These are phyloP conservation scores for Podaxis sp. DNA, from an alignment of 768 basidiomycete genomes.

Conservation along the genomic window DNA sequence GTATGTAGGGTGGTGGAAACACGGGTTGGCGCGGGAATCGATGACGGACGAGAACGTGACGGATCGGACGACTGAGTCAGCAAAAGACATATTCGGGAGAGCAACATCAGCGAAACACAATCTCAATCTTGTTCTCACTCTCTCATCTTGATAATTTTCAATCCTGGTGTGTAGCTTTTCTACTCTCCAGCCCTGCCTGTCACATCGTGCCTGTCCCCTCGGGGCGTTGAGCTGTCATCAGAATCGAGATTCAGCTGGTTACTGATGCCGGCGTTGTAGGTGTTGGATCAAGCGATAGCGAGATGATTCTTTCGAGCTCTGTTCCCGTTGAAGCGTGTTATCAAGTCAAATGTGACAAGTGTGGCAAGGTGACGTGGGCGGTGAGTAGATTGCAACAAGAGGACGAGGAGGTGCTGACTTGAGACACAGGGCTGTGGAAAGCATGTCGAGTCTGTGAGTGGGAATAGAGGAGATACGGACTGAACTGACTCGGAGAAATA, in stretches of 20 bases:
- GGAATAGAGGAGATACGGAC: not conserved
- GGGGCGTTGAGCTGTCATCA: not conserved
- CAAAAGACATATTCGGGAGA: not conserved
- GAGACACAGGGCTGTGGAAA: constrained; percentile 63
- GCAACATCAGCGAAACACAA: not conserved
- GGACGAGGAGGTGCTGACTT: constrained; percentile 4
- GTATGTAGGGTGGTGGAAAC: too few species aligned
- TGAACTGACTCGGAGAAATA: constrained; percentile 24
- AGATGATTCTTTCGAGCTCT: constrained; percentile 9
- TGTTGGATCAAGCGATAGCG: not conserved
- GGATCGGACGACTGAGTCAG: not conserved
- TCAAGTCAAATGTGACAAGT: constrained; percentile 55
- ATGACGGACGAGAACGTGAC: not conserved
- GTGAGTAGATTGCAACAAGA: constrained; percentile 37
- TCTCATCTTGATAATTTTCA: not conserved
- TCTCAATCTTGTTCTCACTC: not conserved
- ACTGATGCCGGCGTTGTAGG: constrained; percentile 4
- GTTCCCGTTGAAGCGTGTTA: constrained; percentile 55
- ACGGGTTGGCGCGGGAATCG: too few species aligned
- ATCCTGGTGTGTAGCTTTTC: not conserved
- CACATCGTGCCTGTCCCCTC: not conserved
- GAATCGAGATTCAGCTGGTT: constrained; percentile 1
- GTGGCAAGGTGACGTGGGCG: constrained; percentile 72
- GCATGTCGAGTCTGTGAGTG: constrained; percentile 62
- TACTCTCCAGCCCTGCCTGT: not conserved